Evolutionary conservation across 2,329 filamentous ascomycete species (phyloP), one percentile per base, ranked within the genome.

Genomic region (Rutstroemia sp.): DNA sequence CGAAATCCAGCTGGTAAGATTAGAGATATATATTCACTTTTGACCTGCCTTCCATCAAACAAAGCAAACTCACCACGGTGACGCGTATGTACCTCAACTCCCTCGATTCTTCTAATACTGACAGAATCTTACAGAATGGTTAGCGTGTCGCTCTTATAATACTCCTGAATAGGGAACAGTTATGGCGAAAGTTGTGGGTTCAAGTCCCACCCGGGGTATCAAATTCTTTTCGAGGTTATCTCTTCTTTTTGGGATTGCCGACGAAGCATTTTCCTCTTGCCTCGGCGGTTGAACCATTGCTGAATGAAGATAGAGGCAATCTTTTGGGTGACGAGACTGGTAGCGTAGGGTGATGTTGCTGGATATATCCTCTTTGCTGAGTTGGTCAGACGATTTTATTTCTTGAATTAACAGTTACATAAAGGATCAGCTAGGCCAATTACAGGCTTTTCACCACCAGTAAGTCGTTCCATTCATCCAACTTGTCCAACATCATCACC

Each of bases 71-170:
- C 41, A 51, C 53, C 23, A 27, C 47, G 47, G 53, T 56, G 47
- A 56, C 53, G 53, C 47, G 45, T 54, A 54, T 48, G 45, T 54
- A n/a, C 3, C 8, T 10, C 23, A 12, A 7, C 21, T 14, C 25
- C 16, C 27, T 30, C 5, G 17, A 21, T 38, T 14, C 4, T 5
- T 5, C 38, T 6, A 14, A 12, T 5, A 34, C 45, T 54, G 16
- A 54, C n/a, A 30, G 16, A 19, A 41, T 25, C 19, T 21, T 27
- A 41, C 16, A 58, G 57, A 61, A 58, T 60, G 57, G 54, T 61
- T 59, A 61, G 59, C 59, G 59, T 60, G 59, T 60, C 57, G 57
- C 54, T 60, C 59, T 60, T 60, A 59, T 60, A 60, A 42, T 42
- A 5, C 49, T 54, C 49, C 51, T 47, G 39, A 21, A 50, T 49